These are phyloP conservation scores for Stevia rebaudiana DNA, from an alignment of 140 eudicot genomes.

Conservation along the genomic window DNA sequence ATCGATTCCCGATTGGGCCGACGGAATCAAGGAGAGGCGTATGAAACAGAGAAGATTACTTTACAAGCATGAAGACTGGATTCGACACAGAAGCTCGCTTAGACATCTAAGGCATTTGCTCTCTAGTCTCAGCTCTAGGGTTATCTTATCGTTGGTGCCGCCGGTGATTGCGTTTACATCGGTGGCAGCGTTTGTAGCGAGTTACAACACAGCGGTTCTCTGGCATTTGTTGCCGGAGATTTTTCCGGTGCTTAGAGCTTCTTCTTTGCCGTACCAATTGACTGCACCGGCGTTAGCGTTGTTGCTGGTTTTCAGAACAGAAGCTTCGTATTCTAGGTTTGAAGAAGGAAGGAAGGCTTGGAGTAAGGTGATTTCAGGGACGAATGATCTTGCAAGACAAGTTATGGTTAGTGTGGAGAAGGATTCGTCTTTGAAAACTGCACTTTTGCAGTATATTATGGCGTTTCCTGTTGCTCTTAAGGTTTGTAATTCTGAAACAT, in stretches of 20 bases:
- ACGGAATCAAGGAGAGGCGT: slow-evolving; percentile 56
- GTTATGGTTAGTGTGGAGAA: slow-evolving; percentile 65
- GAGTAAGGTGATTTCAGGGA: slow-evolving; percentile 71
- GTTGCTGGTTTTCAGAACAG: slow-evolving; percentile 85
- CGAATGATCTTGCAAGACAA: slow-evolving; percentile 79
- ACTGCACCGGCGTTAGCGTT: slow-evolving; percentile 95
- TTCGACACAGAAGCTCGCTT: slow-evolving; percentile 74
- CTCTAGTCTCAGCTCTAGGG: slow-evolving; percentile 65
- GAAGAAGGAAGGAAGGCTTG: slow-evolving; percentile 97
- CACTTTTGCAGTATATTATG: slow-evolving; percentile 72
- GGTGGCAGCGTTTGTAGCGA: slow-evolving; percentile 58
- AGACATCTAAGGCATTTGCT: slow-evolving; percentile 68
- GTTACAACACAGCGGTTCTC: slow-evolving; percentile 71
- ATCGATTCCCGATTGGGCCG: slow-evolving; percentile 83
- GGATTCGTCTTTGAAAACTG: slow-evolving; percentile 44
- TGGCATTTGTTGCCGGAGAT: slow-evolving; percentile 65
- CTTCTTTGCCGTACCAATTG: slow-evolving; percentile 84
- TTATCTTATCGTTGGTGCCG: slow-evolving; percentile 69
- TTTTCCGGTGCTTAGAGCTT: slow-evolving; percentile 70
- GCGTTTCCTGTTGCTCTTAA: slow-evolving; percentile 93
- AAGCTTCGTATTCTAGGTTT: slow-evolving; percentile 91
- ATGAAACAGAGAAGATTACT: slow-evolving; percentile 50
- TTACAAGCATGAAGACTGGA: slow-evolving; percentile 70
- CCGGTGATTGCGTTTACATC: slow-evolving; percentile 85
- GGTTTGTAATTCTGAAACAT: slow-evolving; percentile 32